A percentile compares a stretch with the other conserved stretches of the same genome.
These are phyloP conservation scores for Saccharum spontaneum DNA, from an alignment of 176 grass and related monocot species.

Conservation along the genomic window DNA sequence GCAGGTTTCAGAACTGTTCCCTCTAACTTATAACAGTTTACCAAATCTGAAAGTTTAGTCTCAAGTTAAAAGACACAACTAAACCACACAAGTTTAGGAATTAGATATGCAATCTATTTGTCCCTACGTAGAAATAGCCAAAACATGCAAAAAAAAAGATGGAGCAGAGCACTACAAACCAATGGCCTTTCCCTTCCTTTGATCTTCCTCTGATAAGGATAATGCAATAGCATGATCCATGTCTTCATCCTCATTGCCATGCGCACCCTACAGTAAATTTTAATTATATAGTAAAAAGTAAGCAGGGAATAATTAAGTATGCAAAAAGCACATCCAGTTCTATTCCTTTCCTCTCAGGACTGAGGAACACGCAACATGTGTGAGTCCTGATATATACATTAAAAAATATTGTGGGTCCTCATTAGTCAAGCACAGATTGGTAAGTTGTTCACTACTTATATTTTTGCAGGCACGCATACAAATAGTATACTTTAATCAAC, in stretches of 20 bases:
- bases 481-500: not conserved
- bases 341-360: not conserved
- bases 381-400: not conserved
- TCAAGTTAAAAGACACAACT: not conserved
- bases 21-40: not conserved
- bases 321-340: slow-evolving; percentile 6
- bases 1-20: not conserved
- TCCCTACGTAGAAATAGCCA: slow-evolving; percentile 17
- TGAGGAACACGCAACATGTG: slow-evolving; percentile 10
- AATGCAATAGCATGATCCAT: slow-evolving; percentile 89
- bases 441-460: not conserved
- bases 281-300: not conserved
- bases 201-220: slow-evolving; percentile 77
- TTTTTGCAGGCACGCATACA: not conserved
- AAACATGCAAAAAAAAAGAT: slow-evolving; percentile 16
- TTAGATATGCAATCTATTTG: not conserved
- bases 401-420: not conserved
- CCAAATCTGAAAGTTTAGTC: not conserved
- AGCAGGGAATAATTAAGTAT: slow-evolving; percentile 36
- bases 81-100: not conserved
- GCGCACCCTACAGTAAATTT: slow-evolving; percentile 35
- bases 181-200: slow-evolving; percentile 66
- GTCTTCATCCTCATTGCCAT: slow-evolving; percentile 59
- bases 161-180: slow-evolving; percentile 52
- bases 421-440: not conserved